Evolutionary conservation across 139 green algal genomes (phyloP).

Genomic region (Chlorella sorokiniana): DNA sequence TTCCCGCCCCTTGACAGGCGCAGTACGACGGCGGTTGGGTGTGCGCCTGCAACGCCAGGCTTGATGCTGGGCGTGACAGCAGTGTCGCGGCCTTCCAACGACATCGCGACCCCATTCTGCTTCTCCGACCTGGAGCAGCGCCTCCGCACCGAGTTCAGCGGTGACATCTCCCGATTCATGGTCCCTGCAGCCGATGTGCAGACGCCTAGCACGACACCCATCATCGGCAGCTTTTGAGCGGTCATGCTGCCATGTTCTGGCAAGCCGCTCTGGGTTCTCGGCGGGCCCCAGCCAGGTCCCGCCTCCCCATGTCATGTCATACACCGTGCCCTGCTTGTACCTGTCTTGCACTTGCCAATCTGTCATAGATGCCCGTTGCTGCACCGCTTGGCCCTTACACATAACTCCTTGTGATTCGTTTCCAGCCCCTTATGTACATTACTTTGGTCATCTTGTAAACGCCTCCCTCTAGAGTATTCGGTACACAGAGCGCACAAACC

Average conservation of each 20-base stretch:
- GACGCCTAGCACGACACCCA: neutral
- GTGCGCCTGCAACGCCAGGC: neutral
- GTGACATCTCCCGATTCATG: slow-evolving; percentile 27
- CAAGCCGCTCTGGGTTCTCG: too few relatives aligned
- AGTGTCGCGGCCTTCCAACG: neutral
- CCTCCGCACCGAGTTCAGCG: slow-evolving; percentile 22
- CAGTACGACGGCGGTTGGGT: neutral
- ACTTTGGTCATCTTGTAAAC: too few relatives aligned
- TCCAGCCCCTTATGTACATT: too few relatives aligned
- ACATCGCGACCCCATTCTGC: slow-evolving; percentile 2
- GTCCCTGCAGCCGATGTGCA: slow-evolving; percentile 14
- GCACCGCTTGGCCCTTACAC: too few relatives aligned
- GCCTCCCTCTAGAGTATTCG: neutral
- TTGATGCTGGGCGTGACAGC: neutral
- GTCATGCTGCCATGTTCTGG: neutral
- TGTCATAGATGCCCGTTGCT: too few relatives aligned
- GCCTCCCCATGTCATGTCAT: too few relatives aligned
- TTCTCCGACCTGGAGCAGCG: slow-evolving; percentile 27
- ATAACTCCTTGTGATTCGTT: too few relatives aligned
- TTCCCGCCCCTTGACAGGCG: neutral
- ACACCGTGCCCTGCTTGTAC: too few relatives aligned
- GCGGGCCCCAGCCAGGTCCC: too few relatives aligned
- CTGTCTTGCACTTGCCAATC: too few relatives aligned
- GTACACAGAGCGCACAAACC: slow-evolving; percentile 1
- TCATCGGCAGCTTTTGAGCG: neutral